Base-by-base conservation (phyloP, 345 rosid species). In the Citrus australasica region DNA sequence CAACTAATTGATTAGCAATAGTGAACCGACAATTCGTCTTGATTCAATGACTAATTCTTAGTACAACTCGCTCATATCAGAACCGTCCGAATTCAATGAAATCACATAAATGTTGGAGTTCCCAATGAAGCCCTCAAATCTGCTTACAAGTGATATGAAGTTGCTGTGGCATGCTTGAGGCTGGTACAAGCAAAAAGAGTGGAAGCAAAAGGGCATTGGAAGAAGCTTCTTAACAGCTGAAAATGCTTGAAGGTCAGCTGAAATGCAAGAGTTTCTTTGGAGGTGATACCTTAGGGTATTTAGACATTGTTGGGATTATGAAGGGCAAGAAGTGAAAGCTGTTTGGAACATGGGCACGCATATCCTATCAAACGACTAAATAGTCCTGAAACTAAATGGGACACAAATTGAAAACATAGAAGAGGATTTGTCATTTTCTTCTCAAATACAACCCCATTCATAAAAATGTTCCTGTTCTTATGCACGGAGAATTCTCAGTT, bases 381-480 rank as follows among this genome's bases (percentile, higher is more conserved):
- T 84, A 55, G 86, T 85, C 76, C 68, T 83, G 68, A 82, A 81
- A 51, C 58, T 79, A 33, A 85, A 86, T 81, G 85, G 89, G 11
- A 13, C 83, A 10, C 75, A 81, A 6, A 84, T 78, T 27, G 88
- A 82, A 1, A 85, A 81, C 80, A 42, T 69, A 27, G 86, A 84
- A 53, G 82, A 88, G 74, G 80, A 86, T 70, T 35, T 83, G 85
- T 60, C 77, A 78, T 67, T 67, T 78, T 76, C 90, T 86, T 79
- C 81, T 84, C 6, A 56, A 80, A 22, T 80, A 73, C 60, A 83
- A 84, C 67, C 88, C 91, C 1, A 62, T 86, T 24, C 74, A 73
- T 58, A 81, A 86, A 78, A 86, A 79, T 40, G 71, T 88, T 4
- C 88, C 90, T 3, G 85, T 85, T 61, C 80, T 82, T 70, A 55